Evolutionary conservation across 305 asterid genomes (phyloP).

Genomic region (Fraxinus latifolia): DNA sequence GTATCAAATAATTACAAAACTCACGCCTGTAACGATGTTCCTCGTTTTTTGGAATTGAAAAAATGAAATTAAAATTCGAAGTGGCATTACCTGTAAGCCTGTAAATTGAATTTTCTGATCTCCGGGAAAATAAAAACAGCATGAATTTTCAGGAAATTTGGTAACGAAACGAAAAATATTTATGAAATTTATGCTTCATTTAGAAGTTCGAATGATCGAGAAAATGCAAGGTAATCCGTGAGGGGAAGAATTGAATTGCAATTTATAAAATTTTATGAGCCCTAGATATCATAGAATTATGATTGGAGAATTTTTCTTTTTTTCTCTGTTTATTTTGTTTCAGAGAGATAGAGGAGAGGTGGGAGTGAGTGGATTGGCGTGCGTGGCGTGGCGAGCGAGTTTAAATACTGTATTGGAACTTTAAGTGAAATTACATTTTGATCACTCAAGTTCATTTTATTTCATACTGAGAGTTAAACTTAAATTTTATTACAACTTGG

Average conservation of each 20-base stretch:
- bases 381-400: background rate
- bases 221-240: background rate
- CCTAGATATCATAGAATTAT: constrained; percentile 6
- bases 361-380: background rate
- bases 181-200: constrained; percentile 22
- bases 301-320: constrained; percentile 5
- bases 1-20: background rate
- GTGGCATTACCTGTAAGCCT: constrained; percentile 31
- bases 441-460: background rate
- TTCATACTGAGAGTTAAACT: background rate
- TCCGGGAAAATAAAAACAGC: background rate
- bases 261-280: constrained; percentile 21
- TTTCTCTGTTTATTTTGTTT: background rate
- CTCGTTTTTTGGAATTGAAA: background rate
- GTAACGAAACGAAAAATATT: constrained; percentile 16
- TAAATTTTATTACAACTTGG: background rate
- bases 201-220: constrained; percentile 24
- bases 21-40: background rate
- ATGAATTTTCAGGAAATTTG: constrained; percentile 21
- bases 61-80: constrained; percentile 4
- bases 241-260: background rate
- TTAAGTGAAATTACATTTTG: background rate
- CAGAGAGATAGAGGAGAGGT: background rate
- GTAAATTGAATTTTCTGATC: constrained; percentile 31
- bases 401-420: background rate